Conservation (phyloP, 345 rosid species). For the Fremontodendron californicum region DNA sequence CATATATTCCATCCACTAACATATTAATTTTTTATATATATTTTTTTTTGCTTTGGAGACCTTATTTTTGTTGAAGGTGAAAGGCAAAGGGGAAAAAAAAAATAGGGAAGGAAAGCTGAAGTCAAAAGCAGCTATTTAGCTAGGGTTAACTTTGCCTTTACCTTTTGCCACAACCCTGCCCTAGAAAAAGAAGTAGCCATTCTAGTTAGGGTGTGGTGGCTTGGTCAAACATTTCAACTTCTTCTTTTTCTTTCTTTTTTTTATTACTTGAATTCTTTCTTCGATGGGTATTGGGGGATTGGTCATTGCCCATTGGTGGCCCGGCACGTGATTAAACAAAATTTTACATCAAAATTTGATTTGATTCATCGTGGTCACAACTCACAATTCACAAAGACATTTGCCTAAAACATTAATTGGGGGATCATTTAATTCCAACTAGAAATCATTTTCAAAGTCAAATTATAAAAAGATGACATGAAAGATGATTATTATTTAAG, state of each 20-base stretch:
- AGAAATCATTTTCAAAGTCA: neutral
- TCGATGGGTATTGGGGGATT: neutral
- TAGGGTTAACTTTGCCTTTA: constrained; percentile 12
- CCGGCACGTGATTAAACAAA: neutral
- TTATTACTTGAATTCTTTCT: too few species aligned
- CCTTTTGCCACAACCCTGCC: constrained; percentile 5
- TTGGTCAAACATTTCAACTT: constrained; percentile 7
- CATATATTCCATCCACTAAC: too few species aligned
- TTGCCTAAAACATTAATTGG: neutral
- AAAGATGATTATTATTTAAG: neutral
- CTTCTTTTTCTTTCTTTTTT: neutral
- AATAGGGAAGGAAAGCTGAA: neutral
- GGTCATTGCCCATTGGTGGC: neutral
- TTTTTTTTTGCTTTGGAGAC: too few species aligned
- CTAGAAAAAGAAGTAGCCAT: constrained; percentile 2
- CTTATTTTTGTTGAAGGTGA: constrained; percentile 1
- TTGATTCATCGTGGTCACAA: neutral
- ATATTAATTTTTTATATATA: too few species aligned
- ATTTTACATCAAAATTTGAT: neutral
- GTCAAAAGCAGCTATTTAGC: constrained; percentile 17
- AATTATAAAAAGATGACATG: neutral
- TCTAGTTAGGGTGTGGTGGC: neutral
- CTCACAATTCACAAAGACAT: neutral
- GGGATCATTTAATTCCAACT: neutral
- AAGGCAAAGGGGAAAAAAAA: neutral